Base-by-base conservation (phyloP, 1,284 basidiomycete genomes). In the Pyrrhoderma noxium region DNA sequence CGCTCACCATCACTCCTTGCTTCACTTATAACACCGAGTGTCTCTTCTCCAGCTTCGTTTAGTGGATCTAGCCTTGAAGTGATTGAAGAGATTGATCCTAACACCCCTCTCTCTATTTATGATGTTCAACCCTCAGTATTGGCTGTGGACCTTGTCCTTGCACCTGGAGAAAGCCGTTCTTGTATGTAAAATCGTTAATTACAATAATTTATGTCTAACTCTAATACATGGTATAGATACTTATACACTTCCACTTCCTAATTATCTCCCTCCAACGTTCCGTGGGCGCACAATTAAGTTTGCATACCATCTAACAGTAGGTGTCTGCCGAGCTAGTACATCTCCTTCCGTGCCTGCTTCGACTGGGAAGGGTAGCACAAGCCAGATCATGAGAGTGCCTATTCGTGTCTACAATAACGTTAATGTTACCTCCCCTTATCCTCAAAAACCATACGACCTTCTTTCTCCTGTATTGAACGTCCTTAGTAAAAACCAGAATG, bases 401-500 rank as follows among this genome's bases (percentile, higher is more conserved):
- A 84, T 96, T 50, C 73, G 92, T 36, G 70, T 95, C 13, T 94
- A 93, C 65, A 93, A 91, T 59, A 74, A 92, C 57, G 85, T 93
- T 51, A 68, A 76, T 43, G 85, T 86, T 13, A 75, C 74, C 8
- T 7, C 14, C 7, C 27, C 27, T 31, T 68, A 70, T 42, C 63
- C 71, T 7, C 70, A 73, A 2, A 62, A 67, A 47, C 76, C 80
- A 0, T 89, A 88, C 57, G 82, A 89, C 61, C 62, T 89, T 1
- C 65, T 87, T 3, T 87, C 82, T 82, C 85, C 85, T 1, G 68
- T 82, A 16, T 68, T 68, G 25, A 70, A 67, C 34, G 39, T 49
- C 14, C 37, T 18, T 13, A 11, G 23, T 11, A 58, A 67, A 68
- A 54, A 65, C 67, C 53, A 57, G 19, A 34, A 39, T 2, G 44